Evolutionary conservation across 208 protist species (phyloP), one percentile per base, ranked within the genome.

Genomic region (Acanthamoeba royreba): DNA sequence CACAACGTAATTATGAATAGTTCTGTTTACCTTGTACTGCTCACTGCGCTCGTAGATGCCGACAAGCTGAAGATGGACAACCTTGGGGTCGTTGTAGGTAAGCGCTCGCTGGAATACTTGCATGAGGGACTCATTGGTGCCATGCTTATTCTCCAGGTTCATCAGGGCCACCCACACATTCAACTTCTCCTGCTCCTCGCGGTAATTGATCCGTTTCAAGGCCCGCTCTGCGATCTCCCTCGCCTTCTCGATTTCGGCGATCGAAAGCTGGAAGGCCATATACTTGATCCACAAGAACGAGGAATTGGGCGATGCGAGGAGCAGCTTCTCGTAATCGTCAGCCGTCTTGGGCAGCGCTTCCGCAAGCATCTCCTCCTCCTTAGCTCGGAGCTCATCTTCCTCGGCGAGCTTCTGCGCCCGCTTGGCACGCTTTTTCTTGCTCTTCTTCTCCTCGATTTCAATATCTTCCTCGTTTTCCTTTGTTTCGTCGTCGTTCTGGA

Each of bases 121-220:
- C 79, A 94, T 88, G 42, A 94, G 83, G 22, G 81, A 92, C 38
- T 94, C 92, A 46, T 94, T 19, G 9, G 85, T 92, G 28, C 98
- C 98, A 87, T 96, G 97, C 22, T 86, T 47, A 40, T 96, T 96
- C 93, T 98, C 98, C n/a, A 98, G 93, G 87, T 98, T 98, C 77
- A 98, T 85, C 42, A 96, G 87, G n/a, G 98, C 97, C 33, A 96
- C 92, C 97, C 97, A 98, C 38, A 98, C 88, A 85, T 98, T 98
- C 46, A 97, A 72, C 61, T 95, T 95, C 92, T 98, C 98, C 0
- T 86, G 28, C 69, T 97, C 94, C 81, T 98, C 89, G 11, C 89
- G 38, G 52, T 91, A 92, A 42, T 95, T 95, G 85, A 97, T 95
- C 2, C 45, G 93, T 46, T 96, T 95, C 15, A 98, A 87, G 1